These are phyloP conservation scores for Udeniomyces megalosporus DNA, from an alignment of 768 basidiomycete genomes.

Conservation along the genomic window DNA sequence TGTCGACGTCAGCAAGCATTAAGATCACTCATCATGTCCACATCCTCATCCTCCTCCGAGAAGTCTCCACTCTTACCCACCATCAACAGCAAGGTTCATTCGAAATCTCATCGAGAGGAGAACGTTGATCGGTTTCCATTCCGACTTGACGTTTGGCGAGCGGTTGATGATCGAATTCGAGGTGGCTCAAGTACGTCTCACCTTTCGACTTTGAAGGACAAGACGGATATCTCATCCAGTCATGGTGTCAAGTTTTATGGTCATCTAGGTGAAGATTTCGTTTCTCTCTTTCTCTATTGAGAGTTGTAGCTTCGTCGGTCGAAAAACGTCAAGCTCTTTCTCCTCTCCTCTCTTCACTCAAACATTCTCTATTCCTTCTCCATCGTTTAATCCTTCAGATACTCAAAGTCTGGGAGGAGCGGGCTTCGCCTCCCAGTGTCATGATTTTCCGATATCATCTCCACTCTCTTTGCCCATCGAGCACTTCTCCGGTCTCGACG, in stretches of 20 bases:
- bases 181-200: conserved; percentile 29
- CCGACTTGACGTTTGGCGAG: conserved; percentile 25
- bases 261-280: conserved; percentile 26
- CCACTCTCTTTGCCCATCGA: conserved; percentile 21
- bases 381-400: conserved; percentile 19
- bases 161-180: conserved; percentile 31
- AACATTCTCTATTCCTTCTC: neutral
- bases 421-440: conserved; percentile 32
- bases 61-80: too few species aligned
- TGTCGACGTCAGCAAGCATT: too few species aligned
- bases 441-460: conserved; percentile 21
- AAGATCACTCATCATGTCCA: too few species aligned
- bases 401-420: conserved; percentile 31
- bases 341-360: too few species aligned
- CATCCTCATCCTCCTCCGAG: too few species aligned
- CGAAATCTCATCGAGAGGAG: too few species aligned
- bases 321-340: too few species aligned
- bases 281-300: too few species aligned
- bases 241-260: conserved; percentile 27
- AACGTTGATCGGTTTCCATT: too few species aligned
- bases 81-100: too few species aligned
- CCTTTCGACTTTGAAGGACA: conserved; percentile 16
- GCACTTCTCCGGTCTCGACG: conserved; percentile 14
- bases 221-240: too few species aligned
- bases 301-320: too few species aligned